Evolutionary conservation across 371 early-diverging fungal species (phyloP).

Genomic region (Mortierella sp.): DNA sequence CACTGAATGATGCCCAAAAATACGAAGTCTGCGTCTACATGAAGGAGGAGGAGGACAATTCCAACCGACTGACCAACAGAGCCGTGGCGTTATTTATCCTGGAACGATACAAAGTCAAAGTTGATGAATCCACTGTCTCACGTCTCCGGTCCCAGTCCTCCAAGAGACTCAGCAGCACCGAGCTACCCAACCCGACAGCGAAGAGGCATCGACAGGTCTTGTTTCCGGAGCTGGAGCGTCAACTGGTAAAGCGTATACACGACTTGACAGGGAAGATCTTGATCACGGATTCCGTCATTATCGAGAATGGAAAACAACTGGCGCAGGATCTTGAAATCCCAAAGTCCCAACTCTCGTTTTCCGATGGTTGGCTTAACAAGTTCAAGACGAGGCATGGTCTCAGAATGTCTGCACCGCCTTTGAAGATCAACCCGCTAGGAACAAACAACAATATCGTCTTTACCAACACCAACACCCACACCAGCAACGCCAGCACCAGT

Average conservation of each 20-base stretch:
- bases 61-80: slow-evolving; percentile 23
- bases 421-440: too few species aligned
- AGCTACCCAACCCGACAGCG: slow-evolving; percentile 23
- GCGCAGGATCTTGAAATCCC: slow-evolving; percentile 29
- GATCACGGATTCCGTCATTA: slow-evolving; percentile 37
- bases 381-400: slow-evolving; percentile 54
- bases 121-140: slow-evolving; percentile 50
- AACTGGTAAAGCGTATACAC: slow-evolving; percentile 14
- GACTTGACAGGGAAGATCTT: slow-evolving; percentile 2
- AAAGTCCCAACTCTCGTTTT: slow-evolving; percentile 33
- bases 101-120: slow-evolving; percentile 24
- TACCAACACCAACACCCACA: not conserved
- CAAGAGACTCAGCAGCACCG: slow-evolving; percentile 13
- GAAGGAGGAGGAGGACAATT: slow-evolving; percentile 16
- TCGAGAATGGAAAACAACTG: slow-evolving; percentile 36
- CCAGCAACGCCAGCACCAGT: too few species aligned
- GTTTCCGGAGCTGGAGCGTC: slow-evolving; percentile 41
- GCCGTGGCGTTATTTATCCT: slow-evolving; percentile 23
- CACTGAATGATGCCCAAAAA: slow-evolving; percentile 45
- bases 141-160: slow-evolving; percentile 18
- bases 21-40: slow-evolving; percentile 47
- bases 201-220: slow-evolving; percentile 37
- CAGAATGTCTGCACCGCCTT: not conserved
- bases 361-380: slow-evolving; percentile 54
- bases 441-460: too few species aligned